Base-by-base conservation (phyloP, 805 yeast species). In the Vanderwaltozyma verrucispora region DNA sequence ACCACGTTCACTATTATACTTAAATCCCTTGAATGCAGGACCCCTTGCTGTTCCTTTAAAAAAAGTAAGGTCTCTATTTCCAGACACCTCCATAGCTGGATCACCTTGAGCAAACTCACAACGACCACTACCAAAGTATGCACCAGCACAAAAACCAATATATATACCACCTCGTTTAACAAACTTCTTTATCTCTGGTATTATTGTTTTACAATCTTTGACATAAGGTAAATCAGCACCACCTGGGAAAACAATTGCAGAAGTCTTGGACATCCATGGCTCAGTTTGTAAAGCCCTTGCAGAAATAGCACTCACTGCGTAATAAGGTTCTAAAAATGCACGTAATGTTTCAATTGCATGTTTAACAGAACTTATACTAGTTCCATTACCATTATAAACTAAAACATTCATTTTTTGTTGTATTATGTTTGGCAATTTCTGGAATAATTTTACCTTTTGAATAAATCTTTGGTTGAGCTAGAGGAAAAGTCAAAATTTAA, bases 101-200 rank as follows among this genome's bases (percentile, higher is more conserved):
- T 75, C 64, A 2, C 92, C 94, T 23, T 72, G 78, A 48, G 85
- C 95, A 56, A 92, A 92, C 53, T 89, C 96, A 46, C 83, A 78
- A 29, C 79, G 60, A 0, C 71, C 59, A 11, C 88, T 71, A 1
- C 79, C 89, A 53, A 75, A 92, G 60, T 92, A 92, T 0, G 83
- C 97, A 30, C 99, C 99, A 9, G 99, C 92, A 62, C 99, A 92
- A 45, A 92, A 75, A 0, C 98, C 98, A 16, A 89, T 58, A 51
- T 65, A 86, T 34, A 67, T 64, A 2, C 99, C 99, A 23, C 97
- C 98, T 38, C 67, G 65, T 23, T 75, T 65, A 47, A 69, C 86
- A 35, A 74, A 74, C 20, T 63, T 57, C 43, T 86, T 83, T 28
- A 67, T 64, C 9, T 62, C 50, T 49, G 80, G 83, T 0, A 87